Conservation (phyloP, 208 protist genomes). For the Lotmaria passim region DNA sequence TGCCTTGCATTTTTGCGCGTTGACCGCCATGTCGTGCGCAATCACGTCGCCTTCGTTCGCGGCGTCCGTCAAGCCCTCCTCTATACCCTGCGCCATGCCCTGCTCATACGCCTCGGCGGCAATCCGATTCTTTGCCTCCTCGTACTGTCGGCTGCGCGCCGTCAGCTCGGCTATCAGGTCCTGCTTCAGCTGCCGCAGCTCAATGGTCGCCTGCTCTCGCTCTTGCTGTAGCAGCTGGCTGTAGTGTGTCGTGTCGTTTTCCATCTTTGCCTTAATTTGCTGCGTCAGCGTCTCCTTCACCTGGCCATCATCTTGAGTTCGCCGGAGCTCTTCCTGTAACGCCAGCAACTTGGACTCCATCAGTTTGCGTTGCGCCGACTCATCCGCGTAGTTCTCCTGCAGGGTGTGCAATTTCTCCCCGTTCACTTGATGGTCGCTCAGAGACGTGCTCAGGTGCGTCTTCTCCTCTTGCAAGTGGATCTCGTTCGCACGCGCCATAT, state of each 20-base stretch:
- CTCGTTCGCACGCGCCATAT: conserved; percentile 47
- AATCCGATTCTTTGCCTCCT: conserved; percentile 52
- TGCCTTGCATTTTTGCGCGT: conserved; percentile 47
- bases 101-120: conserved; percentile 62
- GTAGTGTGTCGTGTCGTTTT: conserved; percentile 69
- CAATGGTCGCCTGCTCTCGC: conserved; percentile 48
- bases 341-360: conserved; percentile 54
- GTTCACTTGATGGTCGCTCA: conserved; percentile 47
- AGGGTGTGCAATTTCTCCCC: conserved; percentile 42
- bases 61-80: conserved; percentile 58
- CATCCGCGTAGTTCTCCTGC: conserved; percentile 46
- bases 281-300: conserved; percentile 65
- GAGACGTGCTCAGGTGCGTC: conserved; percentile 45
- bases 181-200: conserved; percentile 68
- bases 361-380: conserved; percentile 44
- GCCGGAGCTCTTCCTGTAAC: conserved; percentile 52
- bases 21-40: conserved; percentile 58
- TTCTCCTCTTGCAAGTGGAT: conserved; percentile 60
- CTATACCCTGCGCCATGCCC: conserved; percentile 55
- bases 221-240: conserved; percentile 71
- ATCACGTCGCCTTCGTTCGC: conserved; percentile 52
- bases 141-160: conserved; percentile 54
- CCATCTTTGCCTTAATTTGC: conserved; percentile 60
- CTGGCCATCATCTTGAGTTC: conserved; percentile 43
- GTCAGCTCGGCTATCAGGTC: conserved; percentile 68